phyloP scores from a whole-genome alignment of 305 asterid genomes.

The Striga hermonthica region DNA sequence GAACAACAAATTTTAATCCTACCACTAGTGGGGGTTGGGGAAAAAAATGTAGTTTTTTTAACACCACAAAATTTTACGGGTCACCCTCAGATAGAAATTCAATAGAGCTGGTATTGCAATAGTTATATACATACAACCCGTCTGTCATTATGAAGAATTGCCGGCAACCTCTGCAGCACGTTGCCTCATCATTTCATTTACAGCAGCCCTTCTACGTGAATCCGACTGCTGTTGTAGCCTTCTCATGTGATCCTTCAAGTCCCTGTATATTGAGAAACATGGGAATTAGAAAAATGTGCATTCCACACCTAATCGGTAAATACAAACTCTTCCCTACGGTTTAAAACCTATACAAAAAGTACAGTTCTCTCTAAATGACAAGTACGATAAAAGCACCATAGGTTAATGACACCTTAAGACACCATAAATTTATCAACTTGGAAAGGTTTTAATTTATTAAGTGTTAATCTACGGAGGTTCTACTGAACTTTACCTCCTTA shows the following conservation, averaged over 20 bases:
- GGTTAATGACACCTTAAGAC: too few species aligned
- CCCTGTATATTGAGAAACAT: conserved; percentile 47
- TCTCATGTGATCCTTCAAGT: conserved; percentile 75
- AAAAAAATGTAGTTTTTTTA: conserved; percentile 25
- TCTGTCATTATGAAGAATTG: conserved; percentile 39
- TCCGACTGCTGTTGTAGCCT: conserved; percentile 93
- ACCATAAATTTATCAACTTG: too few species aligned
- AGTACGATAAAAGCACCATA: too few species aligned
- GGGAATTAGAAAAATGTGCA: conserved; percentile 4
- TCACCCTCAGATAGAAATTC: conserved; percentile 27
- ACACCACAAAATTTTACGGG: conserved; percentile 29
- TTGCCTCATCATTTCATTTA: conserved; percentile 96
- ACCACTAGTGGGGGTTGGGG: conserved; percentile 26
- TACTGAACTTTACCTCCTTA: too few species aligned
- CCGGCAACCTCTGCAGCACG: conserved; percentile 94
- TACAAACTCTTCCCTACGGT: neutral
- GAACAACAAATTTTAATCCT: conserved; percentile 24
- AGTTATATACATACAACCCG: conserved; percentile 47
- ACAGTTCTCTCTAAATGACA: neutral
- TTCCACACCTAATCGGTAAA: neutral
- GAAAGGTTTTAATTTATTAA: too few species aligned
- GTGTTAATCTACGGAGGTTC: too few species aligned
- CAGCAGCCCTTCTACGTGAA: conserved; percentile 94
- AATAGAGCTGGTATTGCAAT: conserved; percentile 27
- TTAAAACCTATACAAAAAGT: conserved; percentile 1